A percentile compares a stretch with the other conserved stretches of the same genome.
Conservation (phyloP, 768 basidiomycete genomes). For the Candolleomyces eurysporus region DNA sequence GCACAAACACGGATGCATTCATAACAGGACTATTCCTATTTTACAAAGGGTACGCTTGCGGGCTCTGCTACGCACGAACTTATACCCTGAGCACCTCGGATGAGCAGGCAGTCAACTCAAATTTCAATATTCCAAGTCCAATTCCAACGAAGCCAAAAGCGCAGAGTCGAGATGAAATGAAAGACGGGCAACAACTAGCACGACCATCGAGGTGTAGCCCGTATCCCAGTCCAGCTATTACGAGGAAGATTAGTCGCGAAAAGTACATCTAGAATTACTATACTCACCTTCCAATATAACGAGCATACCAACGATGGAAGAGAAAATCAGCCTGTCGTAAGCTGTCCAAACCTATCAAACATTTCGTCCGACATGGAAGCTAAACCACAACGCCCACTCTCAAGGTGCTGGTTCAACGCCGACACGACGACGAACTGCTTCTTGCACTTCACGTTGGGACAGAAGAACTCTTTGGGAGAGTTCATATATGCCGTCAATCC, state of each 20-base stretch:
- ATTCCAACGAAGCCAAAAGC: too few relatives aligned
- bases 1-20: too few relatives aligned
- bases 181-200: too few relatives aligned
- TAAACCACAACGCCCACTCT: conserved; percentile 60
- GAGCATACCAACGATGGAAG: background rate
- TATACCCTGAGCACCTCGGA: too few relatives aligned
- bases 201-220: background rate
- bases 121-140: too few relatives aligned
- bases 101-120: too few relatives aligned
- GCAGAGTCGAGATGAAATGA: too few relatives aligned
- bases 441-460: conserved; percentile 46
- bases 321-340: background rate
- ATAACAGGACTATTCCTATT: too few relatives aligned
- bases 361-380: conserved; percentile 43
- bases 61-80: too few relatives aligned
- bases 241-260: background rate
- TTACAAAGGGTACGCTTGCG: too few relatives aligned
- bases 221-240: background rate
- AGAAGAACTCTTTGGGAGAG: conserved; percentile 59
- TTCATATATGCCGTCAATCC: conserved; percentile 61
- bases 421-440: conserved; percentile 50
- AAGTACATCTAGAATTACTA: background rate
- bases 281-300: background rate
- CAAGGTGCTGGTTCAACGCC: conserved; percentile 61
- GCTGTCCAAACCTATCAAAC: conserved; percentile 18